Base-by-base conservation (phyloP, 176 grass and related monocot species). In the Carex pumila region DNA sequence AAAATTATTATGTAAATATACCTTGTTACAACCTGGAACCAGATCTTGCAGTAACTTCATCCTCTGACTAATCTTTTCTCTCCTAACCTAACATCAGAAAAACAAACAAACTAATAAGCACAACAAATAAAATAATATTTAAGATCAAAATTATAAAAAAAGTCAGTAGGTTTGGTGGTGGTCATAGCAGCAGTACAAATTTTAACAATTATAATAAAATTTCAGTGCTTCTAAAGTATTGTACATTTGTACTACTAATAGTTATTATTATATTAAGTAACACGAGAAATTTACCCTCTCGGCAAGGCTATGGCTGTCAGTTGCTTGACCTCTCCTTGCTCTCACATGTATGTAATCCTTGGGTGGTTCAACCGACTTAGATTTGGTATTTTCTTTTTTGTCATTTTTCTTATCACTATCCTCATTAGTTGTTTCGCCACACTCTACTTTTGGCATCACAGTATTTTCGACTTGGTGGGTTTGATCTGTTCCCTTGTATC, bases 271-370 rank as follows among this genome's bases (percentile, higher is more conserved):
- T 52, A 12, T 25, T 3, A 77, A 56, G 22, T 57, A 56, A 15
- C 14, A 84, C 66, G 61, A 71, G 53, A 79, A 65, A 52, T 56
- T 4, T 94, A 98, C 95, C 89, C 95, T 90, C 89, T 97, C 95
- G 3, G 94, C 94, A 29, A 97, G 94, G 90, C 94, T 94, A 82
- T 97, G 94, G 85, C 92, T 98, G 32, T 94, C 95, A 15, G 95
- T 98, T 0, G 95, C 95, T 86, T 98, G 92, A 0, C 95, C 95
- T 88, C 95, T 90, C 84, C 95, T 93, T 9, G 95, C 95, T 85
- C 95, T 92, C 58, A 95, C 95, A 91, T 98, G 95, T 87, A 98
- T 90, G 74, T 98, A 98, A 84, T 98, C 95, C 67, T 91, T 94
- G 56, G 85, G 95, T 0, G 95, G 92, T 45, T 98, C 95, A 14